phyloP scores from a whole-genome alignment of 2,329 filamentous ascomycete species.

The Aspergillus quadrilineatus region DNA sequence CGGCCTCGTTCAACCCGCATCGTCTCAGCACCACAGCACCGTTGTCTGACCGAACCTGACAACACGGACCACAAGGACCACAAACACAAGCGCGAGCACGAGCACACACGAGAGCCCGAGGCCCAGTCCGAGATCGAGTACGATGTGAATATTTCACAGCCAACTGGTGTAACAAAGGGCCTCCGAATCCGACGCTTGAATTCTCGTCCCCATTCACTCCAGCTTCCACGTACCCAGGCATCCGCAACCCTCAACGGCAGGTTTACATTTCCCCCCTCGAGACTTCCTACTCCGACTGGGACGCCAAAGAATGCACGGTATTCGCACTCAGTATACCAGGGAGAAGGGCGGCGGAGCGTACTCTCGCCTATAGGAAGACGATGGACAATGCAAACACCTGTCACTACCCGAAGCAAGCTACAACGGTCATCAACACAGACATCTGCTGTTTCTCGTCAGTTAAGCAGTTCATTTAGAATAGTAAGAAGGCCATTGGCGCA shows the following conservation, averaged over 20 bases:
- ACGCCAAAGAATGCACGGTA: slow-evolving; percentile 10
- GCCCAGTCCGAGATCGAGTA: background rate
- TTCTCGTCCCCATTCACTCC: background rate
- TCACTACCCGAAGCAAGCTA: background rate
- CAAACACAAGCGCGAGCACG: background rate
- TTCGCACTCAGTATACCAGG: slow-evolving; percentile 17
- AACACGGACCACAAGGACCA: background rate
- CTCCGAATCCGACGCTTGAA: slow-evolving; percentile 3
- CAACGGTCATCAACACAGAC: background rate
- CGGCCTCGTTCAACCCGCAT: background rate
- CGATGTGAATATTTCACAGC: background rate
- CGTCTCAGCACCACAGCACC: background rate
- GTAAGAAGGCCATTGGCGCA: background rate
- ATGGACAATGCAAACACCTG: background rate
- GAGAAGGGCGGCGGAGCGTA: slow-evolving; percentile 17
- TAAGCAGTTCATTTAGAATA: background rate
- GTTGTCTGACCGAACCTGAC: background rate
- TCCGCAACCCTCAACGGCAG: background rate
- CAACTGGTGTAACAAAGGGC: background rate
- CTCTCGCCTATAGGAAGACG: slow-evolving; percentile 14
- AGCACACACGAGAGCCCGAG: background rate
- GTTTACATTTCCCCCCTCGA: slow-evolving; percentile 5
- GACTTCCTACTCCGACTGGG: slow-evolving; percentile 17
- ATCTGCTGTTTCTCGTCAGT: background rate
- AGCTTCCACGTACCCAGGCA: slow-evolving; percentile 7